Base-by-base conservation (phyloP, 148 eudicot species). In the Vaccinium vitisidaea region DNA sequence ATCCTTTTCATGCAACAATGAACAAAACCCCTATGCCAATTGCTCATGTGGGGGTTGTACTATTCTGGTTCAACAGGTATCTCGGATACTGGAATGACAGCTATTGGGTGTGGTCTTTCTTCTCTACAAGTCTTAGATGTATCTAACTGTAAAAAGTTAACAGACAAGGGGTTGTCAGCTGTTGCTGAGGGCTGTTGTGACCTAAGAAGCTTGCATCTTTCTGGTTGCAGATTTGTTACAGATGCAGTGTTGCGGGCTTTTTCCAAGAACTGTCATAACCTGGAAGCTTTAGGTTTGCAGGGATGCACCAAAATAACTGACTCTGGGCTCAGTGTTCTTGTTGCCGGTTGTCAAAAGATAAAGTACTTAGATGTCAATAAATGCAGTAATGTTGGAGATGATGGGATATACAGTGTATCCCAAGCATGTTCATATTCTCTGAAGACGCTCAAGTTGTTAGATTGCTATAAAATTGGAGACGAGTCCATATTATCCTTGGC, bases 291-390 rank as follows among this genome's bases (percentile, higher is more conserved):
- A 79, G 88, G 90, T 27, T 88, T 95, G 78, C 90, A 90, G 86
- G 95, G 97, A 14, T 97, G 99, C 94, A 89, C 88, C 25, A 91
- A 86, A 74, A 77, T 97, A 81, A 97, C 96, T 2, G 96, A 94
- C 88, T 85, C 90, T 18, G 98, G 99, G 52, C 91, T 97, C 63
- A 77, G 85, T 43, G 49, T 82, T 85, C 94, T 95, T 75, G 98
- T 88, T 75, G 80, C 88, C 46, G 94, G 98, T 23, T 97, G 99
- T 85, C 91, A 82, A 61, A 89, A 85, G 79, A 85, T 97, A 54
- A 90, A 89, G 78, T 85, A 88, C 82, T 86, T 97, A 80, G 94
- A 95, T 77, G 69, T 95, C 82, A 95, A 91, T 76, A 97, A 97
- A 77, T 97, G 99, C 92, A 90, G 90, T 79, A 91, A 92, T 85